phyloP scores from a whole-genome alignment of 495 filamentous ascomycete genomes.

The Chaetomium cochliodes region DNA sequence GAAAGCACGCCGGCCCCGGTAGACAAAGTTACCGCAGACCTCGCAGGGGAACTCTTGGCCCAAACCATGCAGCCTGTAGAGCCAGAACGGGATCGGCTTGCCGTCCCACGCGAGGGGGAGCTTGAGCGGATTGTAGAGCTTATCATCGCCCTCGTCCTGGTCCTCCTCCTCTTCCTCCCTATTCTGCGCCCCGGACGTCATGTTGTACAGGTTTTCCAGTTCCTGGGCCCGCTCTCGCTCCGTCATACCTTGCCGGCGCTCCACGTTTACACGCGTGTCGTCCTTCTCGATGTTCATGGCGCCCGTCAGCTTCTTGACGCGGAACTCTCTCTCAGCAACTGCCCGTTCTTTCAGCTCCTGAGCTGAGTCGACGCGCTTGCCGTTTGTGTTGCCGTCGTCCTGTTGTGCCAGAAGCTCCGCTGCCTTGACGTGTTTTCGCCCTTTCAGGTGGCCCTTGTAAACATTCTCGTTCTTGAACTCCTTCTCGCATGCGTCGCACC shows the following conservation, averaged over 20 bases:
- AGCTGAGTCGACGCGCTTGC: slow-evolving; percentile 37
- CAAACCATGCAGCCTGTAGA: slow-evolving; percentile 93
- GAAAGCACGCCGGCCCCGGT: slow-evolving; percentile 92
- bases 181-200: slow-evolving; percentile 38
- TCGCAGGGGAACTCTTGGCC: slow-evolving; percentile 95
- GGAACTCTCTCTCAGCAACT: slow-evolving; percentile 84
- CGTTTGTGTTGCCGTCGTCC: slow-evolving; percentile 35
- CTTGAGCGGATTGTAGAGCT: slow-evolving; percentile 94
- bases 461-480: slow-evolving; percentile 95
- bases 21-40: slow-evolving; percentile 96
- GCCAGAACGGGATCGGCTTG: slow-evolving; percentile 98
- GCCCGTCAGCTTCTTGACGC: slow-evolving; percentile 70
- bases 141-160: slow-evolving; percentile 68
- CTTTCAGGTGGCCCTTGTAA: slow-evolving; percentile 81
- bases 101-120: slow-evolving; percentile 95
- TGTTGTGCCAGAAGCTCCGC: slow-evolving; percentile 57
- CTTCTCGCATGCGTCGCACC: slow-evolving; percentile 88
- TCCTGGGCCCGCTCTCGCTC: slow-evolving; percentile 91
- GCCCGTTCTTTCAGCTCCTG: slow-evolving; percentile 80
- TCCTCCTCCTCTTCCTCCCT: slow-evolving; percentile 46
- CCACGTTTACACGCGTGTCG: slow-evolving; percentile 88
- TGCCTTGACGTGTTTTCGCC: slow-evolving; percentile 87
- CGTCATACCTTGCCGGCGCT: slow-evolving; percentile 93
- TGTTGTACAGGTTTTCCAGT: slow-evolving; percentile 77
- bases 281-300: slow-evolving; percentile 75